Percentiles rank a stretch among this genome's conserved stretches.
Evolutionary conservation across 2,329 filamentous ascomycete species (phyloP).

Genomic region (Neocatenulostroma microsporum): DNA sequence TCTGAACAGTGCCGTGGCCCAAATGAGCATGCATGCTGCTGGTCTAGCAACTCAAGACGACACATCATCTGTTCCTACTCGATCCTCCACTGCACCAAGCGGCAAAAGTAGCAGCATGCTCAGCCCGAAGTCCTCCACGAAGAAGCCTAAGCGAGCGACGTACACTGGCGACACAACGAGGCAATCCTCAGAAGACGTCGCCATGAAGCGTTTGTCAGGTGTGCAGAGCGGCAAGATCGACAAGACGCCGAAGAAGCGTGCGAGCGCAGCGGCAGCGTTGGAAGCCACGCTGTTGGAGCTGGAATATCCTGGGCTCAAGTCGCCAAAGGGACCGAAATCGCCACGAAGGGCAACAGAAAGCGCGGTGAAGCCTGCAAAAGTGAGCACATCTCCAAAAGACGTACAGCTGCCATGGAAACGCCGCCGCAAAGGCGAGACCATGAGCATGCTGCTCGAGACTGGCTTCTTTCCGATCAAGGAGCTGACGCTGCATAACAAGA

Average conservation of each 20-base stretch:
- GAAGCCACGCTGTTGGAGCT: constrained; percentile 8
- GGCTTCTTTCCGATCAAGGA: constrained; percentile 21
- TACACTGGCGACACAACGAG: too few relatives aligned
- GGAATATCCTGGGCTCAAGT: constrained; percentile 1
- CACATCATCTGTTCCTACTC: neutral
- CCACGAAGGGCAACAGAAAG: constrained; percentile 3
- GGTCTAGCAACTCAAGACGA: too few relatives aligned
- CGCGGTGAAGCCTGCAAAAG: neutral
- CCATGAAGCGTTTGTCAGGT: neutral
- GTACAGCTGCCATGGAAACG: constrained; percentile 8
- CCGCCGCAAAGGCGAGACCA: constrained; percentile 21
- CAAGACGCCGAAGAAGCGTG: constrained; percentile 5
- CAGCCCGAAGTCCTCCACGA: neutral
- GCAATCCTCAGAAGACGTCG: too few relatives aligned
- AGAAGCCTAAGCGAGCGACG: neutral
- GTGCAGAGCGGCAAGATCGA: constrained; percentile 7
- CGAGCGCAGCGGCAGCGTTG: constrained; percentile 4
- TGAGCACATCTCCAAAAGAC: neutral
- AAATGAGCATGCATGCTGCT: too few relatives aligned
- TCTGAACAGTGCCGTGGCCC: neutral
- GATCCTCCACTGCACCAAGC: constrained; percentile 1
- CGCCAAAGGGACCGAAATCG: neutral
- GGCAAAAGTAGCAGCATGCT: neutral
- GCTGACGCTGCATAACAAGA: neutral
- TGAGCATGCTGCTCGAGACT: constrained; percentile 26